Percentiles rank a stretch among this genome's conserved stretches.
phyloP scores from a whole-genome alignment of 495 filamentous ascomycete species.

The Neurospora discreta region DNA sequence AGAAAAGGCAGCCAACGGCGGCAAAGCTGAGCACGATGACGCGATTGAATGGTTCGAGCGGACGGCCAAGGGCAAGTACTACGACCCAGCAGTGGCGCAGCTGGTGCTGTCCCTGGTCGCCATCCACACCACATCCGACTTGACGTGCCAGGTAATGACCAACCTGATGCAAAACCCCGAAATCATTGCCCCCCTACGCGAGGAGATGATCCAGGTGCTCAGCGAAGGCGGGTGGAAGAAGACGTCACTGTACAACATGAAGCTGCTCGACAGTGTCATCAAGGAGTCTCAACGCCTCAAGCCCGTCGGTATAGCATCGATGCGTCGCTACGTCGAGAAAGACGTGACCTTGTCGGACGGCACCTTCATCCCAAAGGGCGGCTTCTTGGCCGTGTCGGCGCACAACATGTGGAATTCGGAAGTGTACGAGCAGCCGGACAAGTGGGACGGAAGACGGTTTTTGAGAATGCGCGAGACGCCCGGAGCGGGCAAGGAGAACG shows the following conservation, averaged over 20 bases:
- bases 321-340: constrained; percentile 29
- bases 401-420: constrained; percentile 24
- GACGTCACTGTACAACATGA: constrained; percentile 39
- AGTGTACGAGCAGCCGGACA: constrained; percentile 31
- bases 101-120: constrained; percentile 20
- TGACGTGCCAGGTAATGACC: constrained; percentile 23
- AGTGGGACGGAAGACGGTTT: constrained; percentile 40
- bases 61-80: constrained; percentile 15
- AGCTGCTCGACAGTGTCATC: constrained; percentile 40
- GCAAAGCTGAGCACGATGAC: constrained; percentile 16
- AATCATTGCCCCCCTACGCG: constrained; percentile 21
- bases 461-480: constrained; percentile 24
- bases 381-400: constrained; percentile 24
- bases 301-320: constrained; percentile 22
- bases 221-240: constrained; percentile 32
- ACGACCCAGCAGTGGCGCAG: constrained; percentile 19
- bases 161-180: constrained; percentile 28
- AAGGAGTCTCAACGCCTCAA: constrained; percentile 36
- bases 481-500: constrained; percentile 26
- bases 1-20: constrained; percentile 5
- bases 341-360: constrained; percentile 37
- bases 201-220: constrained; percentile 26
- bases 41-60: constrained; percentile 26
- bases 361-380: constrained; percentile 39
- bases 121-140: constrained; percentile 29